These are phyloP conservation scores for Wallacemonas collosoma DNA, from an alignment of 208 protist genomes.

Conservation along the genomic window DNA sequence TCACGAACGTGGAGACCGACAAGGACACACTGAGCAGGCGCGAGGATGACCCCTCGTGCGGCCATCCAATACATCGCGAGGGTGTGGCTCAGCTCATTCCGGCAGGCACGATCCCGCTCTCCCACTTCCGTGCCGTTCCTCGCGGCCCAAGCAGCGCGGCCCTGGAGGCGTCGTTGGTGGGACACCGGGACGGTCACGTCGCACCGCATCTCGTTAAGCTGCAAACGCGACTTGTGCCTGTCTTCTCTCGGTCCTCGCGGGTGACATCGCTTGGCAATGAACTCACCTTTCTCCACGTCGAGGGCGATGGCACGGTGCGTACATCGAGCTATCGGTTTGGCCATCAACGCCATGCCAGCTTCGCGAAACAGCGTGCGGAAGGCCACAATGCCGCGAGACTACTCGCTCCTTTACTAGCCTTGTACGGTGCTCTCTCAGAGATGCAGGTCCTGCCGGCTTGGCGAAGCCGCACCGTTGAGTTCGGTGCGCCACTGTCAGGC, in stretches of 20 bases:
- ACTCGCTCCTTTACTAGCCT: slow-evolving; percentile 51
- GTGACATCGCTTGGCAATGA: slow-evolving; percentile 45
- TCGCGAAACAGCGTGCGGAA: slow-evolving; percentile 53
- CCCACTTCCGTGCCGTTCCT: slow-evolving; percentile 24
- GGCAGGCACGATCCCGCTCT: slow-evolving; percentile 48
- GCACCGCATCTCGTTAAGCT: slow-evolving; percentile 29
- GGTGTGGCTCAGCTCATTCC: slow-evolving; percentile 41
- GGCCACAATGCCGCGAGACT: slow-evolving; percentile 42
- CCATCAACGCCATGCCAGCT: slow-evolving; percentile 60
- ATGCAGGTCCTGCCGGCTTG: slow-evolving; percentile 66
- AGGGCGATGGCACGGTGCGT: slow-evolving; percentile 70
- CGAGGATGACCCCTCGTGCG: not conserved
- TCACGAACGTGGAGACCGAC: slow-evolving; percentile 44
- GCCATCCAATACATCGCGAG: slow-evolving; percentile 11
- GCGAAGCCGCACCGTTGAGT: slow-evolving; percentile 50
- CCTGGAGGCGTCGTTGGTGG: not conserved
- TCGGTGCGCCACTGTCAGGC: slow-evolving; percentile 55
- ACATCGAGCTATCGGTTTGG: slow-evolving; percentile 71
- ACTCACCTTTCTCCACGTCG: slow-evolving; percentile 74
- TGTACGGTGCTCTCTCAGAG: slow-evolving; percentile 46
- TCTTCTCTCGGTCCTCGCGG: slow-evolving; percentile 39
- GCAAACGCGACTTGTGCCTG: slow-evolving; percentile 53
- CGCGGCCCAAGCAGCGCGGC: slow-evolving; percentile 20
- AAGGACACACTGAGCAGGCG: slow-evolving; percentile 2
- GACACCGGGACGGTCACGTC: slow-evolving; percentile 14